Base-by-base conservation (phyloP, 2,329 filamentous ascomycete species). In the Sarocladiaceae sp. region DNA sequence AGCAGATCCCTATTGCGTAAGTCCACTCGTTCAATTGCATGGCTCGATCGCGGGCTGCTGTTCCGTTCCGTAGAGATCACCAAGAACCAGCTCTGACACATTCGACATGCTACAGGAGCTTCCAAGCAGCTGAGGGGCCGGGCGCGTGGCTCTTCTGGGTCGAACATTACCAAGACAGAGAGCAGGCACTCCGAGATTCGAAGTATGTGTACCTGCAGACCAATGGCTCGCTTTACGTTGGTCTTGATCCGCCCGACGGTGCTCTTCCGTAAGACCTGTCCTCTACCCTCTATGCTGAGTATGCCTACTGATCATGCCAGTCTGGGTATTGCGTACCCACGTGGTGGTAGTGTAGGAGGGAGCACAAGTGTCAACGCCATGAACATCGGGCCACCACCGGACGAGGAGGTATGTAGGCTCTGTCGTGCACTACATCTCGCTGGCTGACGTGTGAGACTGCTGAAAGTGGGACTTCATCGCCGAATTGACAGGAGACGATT, bases 61-160 rank as follows among this genome's bases (percentile, higher is more conserved):
- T n/a, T n/a, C n/a, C n/a, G n/a, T n/a, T n/a, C n/a, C n/a, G n/a
- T n/a, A n/a, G n/a, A n/a, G n/a, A n/a, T n/a, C n/a, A n/a, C n/a
- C n/a, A n/a, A n/a, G n/a, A n/a, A n/a, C n/a, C n/a, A n/a, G n/a
- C n/a, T n/a, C n/a, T n/a, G n/a, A n/a, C n/a, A n/a, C n/a, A n/a
- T 52, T 17, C 53, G 17, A 35, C 11, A 25, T 37, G 18, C 29
- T 22, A 11, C 12, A 58, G 1, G 58, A 62, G 23, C 18, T 57
- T 1, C 53, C 55, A 0, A 53, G 17, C 26, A 62, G 61, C 51
- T 57, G 29, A 33, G 29, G 8, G 10, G 29, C 29, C 29, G 10
- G 29, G 29, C 15, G 29, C 60, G 0, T 85, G 82, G 82, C 73
- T 80, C 60, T 84, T 80, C 65, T 86, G 74, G 53, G 79, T 84